Conservation (phyloP, 306 rosid species). For the Lathyrus tuberosus region DNA sequence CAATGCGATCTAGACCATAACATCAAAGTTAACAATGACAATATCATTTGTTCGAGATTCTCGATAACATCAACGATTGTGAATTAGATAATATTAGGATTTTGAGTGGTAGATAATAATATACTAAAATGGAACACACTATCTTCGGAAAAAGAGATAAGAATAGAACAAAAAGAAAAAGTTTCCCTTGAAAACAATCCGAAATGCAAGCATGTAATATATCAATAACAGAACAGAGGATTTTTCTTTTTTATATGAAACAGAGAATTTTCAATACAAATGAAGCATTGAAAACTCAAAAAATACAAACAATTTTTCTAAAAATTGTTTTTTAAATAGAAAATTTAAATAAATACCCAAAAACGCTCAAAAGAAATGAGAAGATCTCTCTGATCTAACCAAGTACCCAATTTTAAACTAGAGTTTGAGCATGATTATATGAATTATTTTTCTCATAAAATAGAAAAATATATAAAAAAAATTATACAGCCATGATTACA, state of each 20-base stretch:
- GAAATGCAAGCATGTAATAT: background rate
- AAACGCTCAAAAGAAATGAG: too few relatives aligned
- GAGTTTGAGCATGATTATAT: too few relatives aligned
- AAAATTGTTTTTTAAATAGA: too few relatives aligned
- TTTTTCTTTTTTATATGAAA: background rate
- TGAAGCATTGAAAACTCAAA: conserved; percentile 14
- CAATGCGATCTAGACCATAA: background rate
- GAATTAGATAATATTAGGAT: background rate
- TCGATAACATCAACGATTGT: background rate
- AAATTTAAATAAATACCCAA: too few relatives aligned
- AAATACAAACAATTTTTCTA: background rate
- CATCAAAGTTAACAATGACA: background rate
- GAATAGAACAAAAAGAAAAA: background rate
- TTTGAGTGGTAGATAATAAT: background rate
- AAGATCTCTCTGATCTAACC: too few relatives aligned
- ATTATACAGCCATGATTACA: background rate
- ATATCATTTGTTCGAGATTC: background rate
- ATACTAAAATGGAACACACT: conserved; percentile 19
- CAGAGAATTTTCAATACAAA: conserved; percentile 13
- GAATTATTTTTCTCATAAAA: background rate
- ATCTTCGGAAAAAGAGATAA: too few relatives aligned
- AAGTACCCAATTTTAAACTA: too few relatives aligned
- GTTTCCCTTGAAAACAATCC: background rate
- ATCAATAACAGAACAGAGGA: conserved; percentile 14
- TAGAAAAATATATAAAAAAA: background rate